Conservation (phyloP, 345 rosid genomes). For the Turnera subulata region DNA sequence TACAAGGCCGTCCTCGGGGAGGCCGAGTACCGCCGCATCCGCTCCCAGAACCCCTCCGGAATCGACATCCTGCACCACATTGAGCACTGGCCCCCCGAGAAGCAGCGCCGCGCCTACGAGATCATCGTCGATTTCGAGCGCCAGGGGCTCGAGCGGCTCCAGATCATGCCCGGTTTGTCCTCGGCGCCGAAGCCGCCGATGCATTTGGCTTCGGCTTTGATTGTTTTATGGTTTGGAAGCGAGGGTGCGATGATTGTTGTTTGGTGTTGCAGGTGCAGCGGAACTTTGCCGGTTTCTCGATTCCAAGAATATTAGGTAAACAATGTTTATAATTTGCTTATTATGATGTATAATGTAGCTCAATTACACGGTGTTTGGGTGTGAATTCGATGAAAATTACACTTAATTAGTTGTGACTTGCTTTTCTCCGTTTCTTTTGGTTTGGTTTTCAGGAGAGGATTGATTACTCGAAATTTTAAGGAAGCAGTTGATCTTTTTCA, state of each 20-base stretch:
- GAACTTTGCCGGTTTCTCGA: slow-evolving; percentile 85
- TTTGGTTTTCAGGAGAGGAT: slow-evolving; percentile 58
- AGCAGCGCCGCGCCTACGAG: slow-evolving; percentile 55
- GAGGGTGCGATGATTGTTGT: slow-evolving; percentile 5
- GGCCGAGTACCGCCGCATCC: slow-evolving; percentile 58
- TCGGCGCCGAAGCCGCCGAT: background rate
- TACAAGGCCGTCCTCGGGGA: slow-evolving; percentile 80
- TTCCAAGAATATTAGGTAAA: slow-evolving; percentile 75
- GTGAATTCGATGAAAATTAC: no score
- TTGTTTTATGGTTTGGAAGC: background rate
- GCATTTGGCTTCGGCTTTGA: background rate
- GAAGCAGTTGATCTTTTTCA: slow-evolving; percentile 82
- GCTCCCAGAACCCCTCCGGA: slow-evolving; percentile 65
- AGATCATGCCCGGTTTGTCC: slow-evolving; percentile 81
- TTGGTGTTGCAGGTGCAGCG: slow-evolving; percentile 47
- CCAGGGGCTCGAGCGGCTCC: slow-evolving; percentile 73
- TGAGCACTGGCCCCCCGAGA: slow-evolving; percentile 62
- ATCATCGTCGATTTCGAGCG: slow-evolving; percentile 67
- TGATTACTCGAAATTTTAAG: slow-evolving; percentile 86
- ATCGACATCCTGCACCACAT: slow-evolving; percentile 80
- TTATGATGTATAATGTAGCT: no score
- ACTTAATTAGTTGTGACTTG: no score
- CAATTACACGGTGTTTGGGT: no score
- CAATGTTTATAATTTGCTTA: no score
- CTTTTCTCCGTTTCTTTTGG: no score